A percentile compares a stretch with the other conserved stretches of the same genome.
Evolutionary conservation across 164 flowering plant genomes (phyloP).

Genomic region (Saururus chinensis): DNA sequence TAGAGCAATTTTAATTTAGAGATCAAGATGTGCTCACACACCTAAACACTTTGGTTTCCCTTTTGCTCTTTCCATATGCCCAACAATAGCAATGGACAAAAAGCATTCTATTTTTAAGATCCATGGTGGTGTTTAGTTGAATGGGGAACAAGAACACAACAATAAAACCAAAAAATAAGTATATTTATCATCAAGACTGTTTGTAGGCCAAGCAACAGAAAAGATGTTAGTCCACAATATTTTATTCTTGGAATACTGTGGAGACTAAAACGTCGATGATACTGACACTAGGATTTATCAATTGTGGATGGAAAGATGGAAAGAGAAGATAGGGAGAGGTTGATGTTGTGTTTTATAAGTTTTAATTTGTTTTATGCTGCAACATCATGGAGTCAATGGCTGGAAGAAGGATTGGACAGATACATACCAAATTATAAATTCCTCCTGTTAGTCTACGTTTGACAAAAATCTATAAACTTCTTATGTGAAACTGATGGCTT

Average conservation of each 20-base stretch:
- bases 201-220: constrained; percentile 7
- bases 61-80: background rate
- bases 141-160: constrained; percentile 3
- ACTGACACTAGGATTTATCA: constrained; percentile 8
- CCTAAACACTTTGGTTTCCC: no score
- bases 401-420: background rate
- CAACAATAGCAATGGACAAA: background rate
- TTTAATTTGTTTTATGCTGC: background rate
- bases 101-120: no score
- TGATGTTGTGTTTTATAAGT: background rate
- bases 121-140: background rate
- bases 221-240: background rate
- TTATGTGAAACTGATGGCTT: background rate
- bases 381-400: background rate
- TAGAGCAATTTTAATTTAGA: background rate
- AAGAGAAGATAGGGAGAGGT: background rate
- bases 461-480: background rate
- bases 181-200: no score
- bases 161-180: no score
- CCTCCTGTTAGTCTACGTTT: background rate
- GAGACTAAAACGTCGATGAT: constrained; percentile 1
- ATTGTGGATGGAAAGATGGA: background rate
- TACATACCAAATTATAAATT: background rate
- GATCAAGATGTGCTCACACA: no score
- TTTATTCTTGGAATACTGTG: background rate